These are phyloP conservation scores for Sugiyamaella xylanicola DNA, from an alignment of 1,139 yeast species.

Conservation along the genomic window DNA sequence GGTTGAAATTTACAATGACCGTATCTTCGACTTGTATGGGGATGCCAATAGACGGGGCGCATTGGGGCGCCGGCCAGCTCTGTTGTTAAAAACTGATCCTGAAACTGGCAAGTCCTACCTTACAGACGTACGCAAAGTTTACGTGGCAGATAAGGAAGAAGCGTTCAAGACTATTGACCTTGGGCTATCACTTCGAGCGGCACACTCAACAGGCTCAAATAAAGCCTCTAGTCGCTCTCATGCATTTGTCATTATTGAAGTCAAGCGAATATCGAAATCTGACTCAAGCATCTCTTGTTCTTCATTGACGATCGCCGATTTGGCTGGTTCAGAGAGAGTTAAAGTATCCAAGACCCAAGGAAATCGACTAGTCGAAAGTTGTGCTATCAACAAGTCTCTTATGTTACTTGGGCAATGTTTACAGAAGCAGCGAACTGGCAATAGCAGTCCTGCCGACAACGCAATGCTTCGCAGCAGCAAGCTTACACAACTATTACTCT, in stretches of 20 bases:
- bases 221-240: slow-evolving; percentile 45
- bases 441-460: slow-evolving; percentile 38
- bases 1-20: slow-evolving; percentile 44
- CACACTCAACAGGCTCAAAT: slow-evolving; percentile 43
- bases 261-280: slow-evolving; percentile 33
- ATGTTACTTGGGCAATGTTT: slow-evolving; percentile 54
- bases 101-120: slow-evolving; percentile 33
- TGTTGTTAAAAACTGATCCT: slow-evolving; percentile 34
- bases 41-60: slow-evolving; percentile 16
- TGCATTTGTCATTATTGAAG: slow-evolving; percentile 44
- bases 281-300: slow-evolving; percentile 23
- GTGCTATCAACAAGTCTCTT: slow-evolving; percentile 49
- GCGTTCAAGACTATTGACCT: slow-evolving; percentile 37
- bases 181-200: slow-evolving; percentile 38
- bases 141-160: slow-evolving; percentile 35
- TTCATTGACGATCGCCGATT: slow-evolving; percentile 49
- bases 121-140: slow-evolving; percentile 35
- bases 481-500: slow-evolving; percentile 50
- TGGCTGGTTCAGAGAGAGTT: slow-evolving; percentile 55
- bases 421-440: slow-evolving; percentile 40
- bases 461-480: slow-evolving; percentile 50
- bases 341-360: slow-evolving; percentile 50
- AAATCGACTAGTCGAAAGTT: slow-evolving; percentile 49
- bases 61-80: slow-evolving; percentile 26
- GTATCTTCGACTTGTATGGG: slow-evolving; percentile 38